Percentiles rank a stretch among this genome's conserved stretches.
phyloP scores from a whole-genome alignment of 2,329 filamentous ascomycete species.

The Metarhizium brunneum region DNA sequence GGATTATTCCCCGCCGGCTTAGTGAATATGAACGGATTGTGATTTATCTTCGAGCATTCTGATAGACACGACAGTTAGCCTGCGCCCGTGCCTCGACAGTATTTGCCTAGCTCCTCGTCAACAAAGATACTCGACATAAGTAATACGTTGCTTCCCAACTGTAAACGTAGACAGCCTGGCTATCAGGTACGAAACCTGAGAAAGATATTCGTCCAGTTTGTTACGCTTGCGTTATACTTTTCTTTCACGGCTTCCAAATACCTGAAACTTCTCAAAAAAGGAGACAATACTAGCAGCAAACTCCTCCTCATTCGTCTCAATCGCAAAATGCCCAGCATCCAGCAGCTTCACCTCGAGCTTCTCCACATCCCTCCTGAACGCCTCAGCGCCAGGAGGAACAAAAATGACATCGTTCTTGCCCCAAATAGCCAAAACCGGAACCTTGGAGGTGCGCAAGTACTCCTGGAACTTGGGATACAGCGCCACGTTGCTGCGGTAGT shows the following conservation, averaged over 20 bases:
- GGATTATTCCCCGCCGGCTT: too few species aligned
- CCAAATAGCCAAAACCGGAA: constrained; percentile 49
- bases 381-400: constrained; percentile 40
- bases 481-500: constrained; percentile 45
- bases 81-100: too few species aligned
- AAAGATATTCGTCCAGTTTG: too few species aligned
- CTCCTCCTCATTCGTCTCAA: constrained; percentile 20
- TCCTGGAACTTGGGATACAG: constrained; percentile 47
- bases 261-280: constrained; percentile 5
- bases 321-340: constrained; percentile 48
- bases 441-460: constrained; percentile 39
- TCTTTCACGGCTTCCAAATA: not conserved
- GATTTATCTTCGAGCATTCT: too few species aligned
- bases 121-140: too few species aligned
- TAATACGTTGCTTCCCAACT: not conserved
- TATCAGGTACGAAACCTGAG: too few species aligned
- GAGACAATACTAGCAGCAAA: constrained; percentile 13
- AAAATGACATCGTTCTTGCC: constrained; percentile 47
- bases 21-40: too few species aligned
- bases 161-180: too few species aligned
- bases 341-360: constrained; percentile 38
- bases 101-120: too few species aligned
- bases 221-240: not conserved
- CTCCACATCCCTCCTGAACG: constrained; percentile 39
- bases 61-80: too few species aligned